Evolutionary conservation across 1,139 yeast genomes (phyloP).

Genomic region (Lodderomyces jiufengensis): DNA sequence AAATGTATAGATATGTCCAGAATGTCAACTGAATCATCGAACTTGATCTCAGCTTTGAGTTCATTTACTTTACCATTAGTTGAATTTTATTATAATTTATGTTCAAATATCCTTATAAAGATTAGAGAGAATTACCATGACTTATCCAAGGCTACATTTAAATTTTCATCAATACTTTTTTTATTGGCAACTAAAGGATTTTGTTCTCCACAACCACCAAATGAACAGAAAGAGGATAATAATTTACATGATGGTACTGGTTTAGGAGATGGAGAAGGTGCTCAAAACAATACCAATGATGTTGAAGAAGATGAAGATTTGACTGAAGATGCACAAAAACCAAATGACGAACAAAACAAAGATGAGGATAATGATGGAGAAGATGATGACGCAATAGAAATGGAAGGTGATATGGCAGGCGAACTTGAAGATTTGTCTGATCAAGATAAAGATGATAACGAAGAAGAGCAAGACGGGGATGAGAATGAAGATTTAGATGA

Average conservation of each 20-base stretch:
- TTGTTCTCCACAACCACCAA: slow-evolving; percentile 85
- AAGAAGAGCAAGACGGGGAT: slow-evolving; percentile 48
- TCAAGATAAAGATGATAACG: slow-evolving; percentile 47
- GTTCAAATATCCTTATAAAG: slow-evolving; percentile 38
- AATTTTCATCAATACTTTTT: slow-evolving; percentile 53
- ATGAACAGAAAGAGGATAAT: slow-evolving; percentile 59
- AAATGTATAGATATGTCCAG: slow-evolving; percentile 18
- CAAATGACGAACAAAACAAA: slow-evolving; percentile 70
- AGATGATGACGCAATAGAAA: slow-evolving; percentile 82
- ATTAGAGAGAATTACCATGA: slow-evolving; percentile 45
- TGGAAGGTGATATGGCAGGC: slow-evolving; percentile 97
- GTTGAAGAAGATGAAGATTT: slow-evolving; percentile 92
- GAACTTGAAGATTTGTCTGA: slow-evolving; percentile 77
- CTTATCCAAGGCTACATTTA: slow-evolving; percentile 58
- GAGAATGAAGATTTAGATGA: slow-evolving; percentile 74
- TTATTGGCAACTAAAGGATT: slow-evolving; percentile 80
- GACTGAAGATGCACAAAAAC: slow-evolving; percentile 82
- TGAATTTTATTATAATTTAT: slow-evolving; percentile 49
- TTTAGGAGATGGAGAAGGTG: slow-evolving; percentile 94
- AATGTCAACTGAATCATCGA: slow-evolving; percentile 26
- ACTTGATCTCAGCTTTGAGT: slow-evolving; percentile 42
- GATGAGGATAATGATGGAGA: slow-evolving; percentile 58
- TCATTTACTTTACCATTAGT: slow-evolving; percentile 56
- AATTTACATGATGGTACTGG: slow-evolving; percentile 90
- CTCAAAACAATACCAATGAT: slow-evolving; percentile 69